A percentile compares a stretch with the other conserved stretches of the same genome.
phyloP scores from a whole-genome alignment of 2,329 filamentous ascomycete species.

The Domatiomyces catenatus region DNA sequence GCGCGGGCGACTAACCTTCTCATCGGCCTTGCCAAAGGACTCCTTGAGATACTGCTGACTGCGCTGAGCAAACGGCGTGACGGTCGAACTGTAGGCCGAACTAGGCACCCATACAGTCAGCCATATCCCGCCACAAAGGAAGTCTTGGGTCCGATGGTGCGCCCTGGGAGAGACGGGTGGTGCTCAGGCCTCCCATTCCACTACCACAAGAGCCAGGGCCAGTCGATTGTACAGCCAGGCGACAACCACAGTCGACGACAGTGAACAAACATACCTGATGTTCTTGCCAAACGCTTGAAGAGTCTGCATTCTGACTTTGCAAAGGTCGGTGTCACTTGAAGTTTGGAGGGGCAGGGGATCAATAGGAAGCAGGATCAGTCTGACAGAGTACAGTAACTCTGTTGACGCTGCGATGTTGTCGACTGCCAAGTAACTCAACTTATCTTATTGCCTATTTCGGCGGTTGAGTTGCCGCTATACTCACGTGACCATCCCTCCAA shows the following conservation, averaged over 20 bases:
- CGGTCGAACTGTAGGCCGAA: constrained; percentile 51
- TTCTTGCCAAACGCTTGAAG: constrained; percentile 56
- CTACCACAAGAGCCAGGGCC: constrained; percentile 1
- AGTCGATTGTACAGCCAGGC: not conserved
- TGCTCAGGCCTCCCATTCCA: not conserved
- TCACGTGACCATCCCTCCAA: too few relatives aligned
- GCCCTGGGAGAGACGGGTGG: not conserved
- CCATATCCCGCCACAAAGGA: constrained; percentile 13
- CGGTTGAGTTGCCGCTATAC: too few relatives aligned
- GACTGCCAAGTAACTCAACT: too few relatives aligned
- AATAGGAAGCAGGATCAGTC: not conserved
- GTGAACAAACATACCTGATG: constrained; percentile 37
- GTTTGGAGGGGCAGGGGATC: not conserved
- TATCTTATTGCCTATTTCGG: too few relatives aligned
- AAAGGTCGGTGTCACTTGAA: not conserved
- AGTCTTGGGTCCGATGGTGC: not conserved
- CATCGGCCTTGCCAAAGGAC: constrained; percentile 84
- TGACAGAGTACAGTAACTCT: too few relatives aligned
- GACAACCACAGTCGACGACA: constrained; percentile 18
- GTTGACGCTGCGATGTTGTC: too few relatives aligned
- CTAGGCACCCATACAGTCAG: constrained; percentile 27
- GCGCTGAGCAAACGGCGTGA: constrained; percentile 83
- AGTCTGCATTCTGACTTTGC: not conserved
- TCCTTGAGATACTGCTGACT: constrained; percentile 98
- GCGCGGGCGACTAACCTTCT: constrained; percentile 49